These are phyloP conservation scores for Leishmania tarentolae DNA, from an alignment of 208 protist genomes.

Conservation along the genomic window DNA sequence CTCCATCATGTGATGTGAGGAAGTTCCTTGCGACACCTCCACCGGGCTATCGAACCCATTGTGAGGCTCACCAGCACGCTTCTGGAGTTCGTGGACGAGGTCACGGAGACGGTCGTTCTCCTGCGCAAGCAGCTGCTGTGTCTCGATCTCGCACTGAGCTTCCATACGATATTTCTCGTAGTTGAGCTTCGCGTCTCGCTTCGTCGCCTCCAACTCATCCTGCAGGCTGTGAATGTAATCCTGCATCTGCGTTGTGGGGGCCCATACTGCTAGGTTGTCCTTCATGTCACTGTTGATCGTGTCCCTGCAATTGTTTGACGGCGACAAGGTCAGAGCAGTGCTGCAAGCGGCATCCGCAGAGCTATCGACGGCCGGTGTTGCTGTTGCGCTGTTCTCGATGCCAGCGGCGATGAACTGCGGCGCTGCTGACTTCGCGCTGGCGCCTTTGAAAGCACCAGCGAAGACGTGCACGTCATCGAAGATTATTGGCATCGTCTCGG, in stretches of 20 bases:
- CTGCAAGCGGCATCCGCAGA: constrained; percentile 1
- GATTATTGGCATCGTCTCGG: constrained; percentile 71
- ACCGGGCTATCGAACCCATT: neutral
- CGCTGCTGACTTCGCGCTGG: neutral
- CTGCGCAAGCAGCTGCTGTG: constrained; percentile 30
- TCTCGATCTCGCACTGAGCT: constrained; percentile 28
- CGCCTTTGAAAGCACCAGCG: neutral
- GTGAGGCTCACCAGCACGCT: neutral
- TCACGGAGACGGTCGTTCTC: constrained; percentile 30
- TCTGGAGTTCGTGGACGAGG: constrained; percentile 17
- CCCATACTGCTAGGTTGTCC: neutral
- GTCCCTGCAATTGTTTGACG: constrained; percentile 1
- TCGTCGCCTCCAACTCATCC: constrained; percentile 24
- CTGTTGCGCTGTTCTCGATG: neutral
- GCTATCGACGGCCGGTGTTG: neutral
- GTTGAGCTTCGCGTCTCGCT: constrained; percentile 31
- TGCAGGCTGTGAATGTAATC: constrained; percentile 29
- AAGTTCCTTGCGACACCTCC: neutral
- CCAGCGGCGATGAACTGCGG: too few species aligned
- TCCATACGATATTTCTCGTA: constrained; percentile 35
- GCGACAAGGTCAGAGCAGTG: constrained; percentile 15
- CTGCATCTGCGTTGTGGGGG: constrained; percentile 17
- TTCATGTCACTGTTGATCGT: neutral
- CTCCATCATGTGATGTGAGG: neutral
- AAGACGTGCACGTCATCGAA: constrained; percentile 39